Evolutionary conservation across 352 stramenopile genomes (phyloP), one percentile per base, ranked within the genome.

Genomic region (Pythium utonaiense): DNA sequence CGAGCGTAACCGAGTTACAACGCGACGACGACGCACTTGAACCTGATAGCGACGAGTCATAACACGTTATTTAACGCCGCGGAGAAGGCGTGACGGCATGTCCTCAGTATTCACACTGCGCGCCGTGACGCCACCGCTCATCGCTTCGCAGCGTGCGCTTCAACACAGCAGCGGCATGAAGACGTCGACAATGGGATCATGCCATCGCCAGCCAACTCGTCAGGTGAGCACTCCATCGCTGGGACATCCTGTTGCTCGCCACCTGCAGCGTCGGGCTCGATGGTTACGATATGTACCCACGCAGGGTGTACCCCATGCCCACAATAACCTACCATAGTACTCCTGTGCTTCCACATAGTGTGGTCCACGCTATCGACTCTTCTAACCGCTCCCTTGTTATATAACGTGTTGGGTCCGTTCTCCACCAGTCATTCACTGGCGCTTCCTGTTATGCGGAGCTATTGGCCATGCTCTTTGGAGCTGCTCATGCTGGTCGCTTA

Each of bases 361-460:
- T 71, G 64, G 53, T 19, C 65, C 65, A 71, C 65, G 13, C 49
- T 57, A 67, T 10, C 4, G 41, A 48, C 42, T 8, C 63, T 59
- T 22, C 25, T 47, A 65, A 65, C 58, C 12, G 17, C 30, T 19
- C 16, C 42, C 53, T 6, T 21, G 52, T 66, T 60, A 69, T 64
- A 64, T 60, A 64, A 66, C 60, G 51, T 53, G 54, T 74, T 58
- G 42, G 73, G 40, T 47, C 6, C 27, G 63, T 68, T 75, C 71
- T 80, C 72, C 65, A 88, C 81, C 81, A 91, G 81, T 89, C 81
- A 88, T 89, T 89, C 52, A 60, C 65, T 50, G 72, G 69, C 71
- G 63, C 38, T 60, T 34, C 67, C 57, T 50, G 53, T 67, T 53
- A 49, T 60, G 64, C 66, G 34, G 49, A 9, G 47, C 28, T 44